phyloP scores from a whole-genome alignment of 2,329 filamentous ascomycete genomes.

The Cladosporium sp. region DNA sequence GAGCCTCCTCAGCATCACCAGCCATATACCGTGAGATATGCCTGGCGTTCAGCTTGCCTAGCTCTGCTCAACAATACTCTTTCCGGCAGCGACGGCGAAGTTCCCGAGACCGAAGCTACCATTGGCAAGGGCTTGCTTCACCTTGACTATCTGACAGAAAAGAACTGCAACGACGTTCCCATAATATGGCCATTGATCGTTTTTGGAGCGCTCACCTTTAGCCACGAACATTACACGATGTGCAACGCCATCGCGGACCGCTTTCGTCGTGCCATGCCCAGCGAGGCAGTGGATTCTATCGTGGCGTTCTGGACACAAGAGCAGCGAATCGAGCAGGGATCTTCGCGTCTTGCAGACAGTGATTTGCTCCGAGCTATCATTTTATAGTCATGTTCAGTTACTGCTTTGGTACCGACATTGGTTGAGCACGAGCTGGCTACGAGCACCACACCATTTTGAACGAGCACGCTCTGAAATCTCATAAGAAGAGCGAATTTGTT shows the following conservation, averaged over 20 bases:
- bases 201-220: neutral
- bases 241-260: neutral
- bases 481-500: no score
- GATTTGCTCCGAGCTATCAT: neutral
- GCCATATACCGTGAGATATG: neutral
- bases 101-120: neutral
- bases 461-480: no score
- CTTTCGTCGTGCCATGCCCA: neutral
- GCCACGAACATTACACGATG: neutral
- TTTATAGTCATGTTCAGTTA: neutral
- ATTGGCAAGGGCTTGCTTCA: neutral
- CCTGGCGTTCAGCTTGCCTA: neutral
- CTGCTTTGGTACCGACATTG: no score
- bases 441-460: no score
- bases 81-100: neutral
- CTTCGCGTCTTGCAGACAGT: neutral
- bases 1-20: neutral
- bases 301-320: neutral
- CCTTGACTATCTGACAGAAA: neutral
- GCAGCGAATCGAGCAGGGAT: neutral
- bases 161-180: neutral
- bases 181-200: neutral
- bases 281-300: neutral
- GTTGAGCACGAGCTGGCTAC: no score
- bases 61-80: neutral